phyloP scores from a whole-genome alignment of 345 rosid species.

The Arabidopsis arenosa region DNA sequence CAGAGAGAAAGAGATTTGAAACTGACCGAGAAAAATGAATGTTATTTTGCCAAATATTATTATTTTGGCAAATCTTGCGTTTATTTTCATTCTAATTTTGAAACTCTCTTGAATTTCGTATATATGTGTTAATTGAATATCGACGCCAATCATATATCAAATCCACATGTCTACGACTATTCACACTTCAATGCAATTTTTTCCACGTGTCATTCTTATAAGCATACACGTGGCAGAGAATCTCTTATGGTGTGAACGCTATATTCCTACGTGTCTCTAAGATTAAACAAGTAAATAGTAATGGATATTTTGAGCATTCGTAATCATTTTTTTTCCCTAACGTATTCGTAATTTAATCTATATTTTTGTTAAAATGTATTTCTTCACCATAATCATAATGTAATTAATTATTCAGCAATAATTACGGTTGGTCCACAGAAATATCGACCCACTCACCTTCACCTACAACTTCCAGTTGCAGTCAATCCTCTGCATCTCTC shows the following conservation, averaged over 20 bases:
- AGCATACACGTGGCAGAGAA: neutral
- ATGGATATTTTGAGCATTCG: neutral
- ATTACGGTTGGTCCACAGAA: constrained; percentile 16
- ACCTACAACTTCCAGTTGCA: constrained; percentile 27
- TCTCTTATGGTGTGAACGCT: constrained; percentile 22
- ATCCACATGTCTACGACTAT: constrained; percentile 10
- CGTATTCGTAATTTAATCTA: neutral
- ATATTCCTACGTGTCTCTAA: neutral
- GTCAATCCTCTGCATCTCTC: constrained; percentile 16
- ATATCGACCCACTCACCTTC: constrained; percentile 28
- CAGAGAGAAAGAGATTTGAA: neutral
- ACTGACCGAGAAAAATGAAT: constrained; percentile 4
- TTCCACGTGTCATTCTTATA: neutral
- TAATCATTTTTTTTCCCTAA: neutral
- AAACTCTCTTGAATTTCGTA: neutral
- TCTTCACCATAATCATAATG: too few species aligned
- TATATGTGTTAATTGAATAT: neutral
- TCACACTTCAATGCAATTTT: neutral
- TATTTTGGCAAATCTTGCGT: constrained; percentile 1
- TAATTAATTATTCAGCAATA: constrained; percentile 4
- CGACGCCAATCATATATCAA: neutral
- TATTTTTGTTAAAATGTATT: too few species aligned
- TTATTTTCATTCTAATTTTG: too few species aligned
- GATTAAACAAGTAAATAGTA: constrained; percentile 9
- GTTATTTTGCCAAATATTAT: too few species aligned